A percentile compares a stretch with the other conserved stretches of the same genome.
Conservation (phyloP, 805 yeast genomes). For the Ogataea angusta region DNA sequence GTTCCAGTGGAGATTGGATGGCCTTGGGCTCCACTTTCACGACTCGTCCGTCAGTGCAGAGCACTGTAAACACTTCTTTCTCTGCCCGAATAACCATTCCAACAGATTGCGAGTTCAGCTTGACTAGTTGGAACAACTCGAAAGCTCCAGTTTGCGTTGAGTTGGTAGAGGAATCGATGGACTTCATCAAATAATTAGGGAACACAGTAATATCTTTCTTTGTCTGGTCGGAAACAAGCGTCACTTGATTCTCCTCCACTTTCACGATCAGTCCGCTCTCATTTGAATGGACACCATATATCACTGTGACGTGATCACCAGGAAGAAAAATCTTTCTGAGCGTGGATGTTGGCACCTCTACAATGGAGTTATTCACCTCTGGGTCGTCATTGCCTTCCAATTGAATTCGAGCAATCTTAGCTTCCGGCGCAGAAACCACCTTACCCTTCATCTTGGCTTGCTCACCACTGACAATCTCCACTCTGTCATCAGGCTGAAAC, state of each 20-base stretch:
- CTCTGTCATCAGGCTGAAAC: slow-evolving; percentile 92
- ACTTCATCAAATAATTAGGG: slow-evolving; percentile 84
- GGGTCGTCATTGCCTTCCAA: slow-evolving; percentile 56
- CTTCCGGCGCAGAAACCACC: slow-evolving; percentile 62
- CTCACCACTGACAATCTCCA: slow-evolving; percentile 89
- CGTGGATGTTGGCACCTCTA: slow-evolving; percentile 79
- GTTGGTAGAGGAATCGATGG: slow-evolving; percentile 76
- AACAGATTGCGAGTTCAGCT: slow-evolving; percentile 77
- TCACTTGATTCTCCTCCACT: slow-evolving; percentile 79
- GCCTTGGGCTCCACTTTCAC: slow-evolving; percentile 71
- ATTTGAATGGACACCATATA: slow-evolving; percentile 86
- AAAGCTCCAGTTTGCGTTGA: slow-evolving; percentile 72
- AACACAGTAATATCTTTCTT: slow-evolving; percentile 87
- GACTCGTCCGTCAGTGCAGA: slow-evolving; percentile 78
- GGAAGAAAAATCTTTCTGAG: slow-evolving; percentile 81
- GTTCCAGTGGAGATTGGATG: slow-evolving; percentile 73
- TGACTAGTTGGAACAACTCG: slow-evolving; percentile 86
- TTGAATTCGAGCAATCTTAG: slow-evolving; percentile 49
- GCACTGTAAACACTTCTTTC: slow-evolving; percentile 75
- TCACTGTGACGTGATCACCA: slow-evolving; percentile 94
- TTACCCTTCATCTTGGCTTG: slow-evolving; percentile 86
- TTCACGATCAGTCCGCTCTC: slow-evolving; percentile 93
- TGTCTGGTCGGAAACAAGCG: slow-evolving; percentile 85
- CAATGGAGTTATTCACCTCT: slow-evolving; percentile 48
- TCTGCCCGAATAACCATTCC: slow-evolving; percentile 91